Evolutionary conservation across 208 protist genomes (phyloP).

Genomic region (Trypanosoma lewisi): DNA sequence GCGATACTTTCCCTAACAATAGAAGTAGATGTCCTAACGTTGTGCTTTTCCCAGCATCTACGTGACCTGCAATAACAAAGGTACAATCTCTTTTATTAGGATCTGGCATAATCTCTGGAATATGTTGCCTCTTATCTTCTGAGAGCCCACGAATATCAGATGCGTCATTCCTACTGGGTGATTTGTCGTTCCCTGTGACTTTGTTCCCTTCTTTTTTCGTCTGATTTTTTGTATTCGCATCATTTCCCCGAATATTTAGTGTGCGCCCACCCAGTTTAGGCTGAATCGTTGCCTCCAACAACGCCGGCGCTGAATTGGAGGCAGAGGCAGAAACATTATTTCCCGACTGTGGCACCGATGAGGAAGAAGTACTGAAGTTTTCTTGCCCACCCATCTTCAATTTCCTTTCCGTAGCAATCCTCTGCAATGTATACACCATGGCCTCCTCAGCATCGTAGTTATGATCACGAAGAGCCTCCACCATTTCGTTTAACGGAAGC

Average conservation of each 20-base stretch:
- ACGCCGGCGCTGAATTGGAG: not conserved
- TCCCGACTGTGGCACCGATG: not conserved
- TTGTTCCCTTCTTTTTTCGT: not conserved
- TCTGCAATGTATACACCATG: conserved; percentile 27
- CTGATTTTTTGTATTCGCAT: not conserved
- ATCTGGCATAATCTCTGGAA: conserved; percentile 16
- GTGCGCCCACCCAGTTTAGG: conserved; percentile 4
- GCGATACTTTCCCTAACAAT: conserved; percentile 60
- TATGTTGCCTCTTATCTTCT: conserved; percentile 5
- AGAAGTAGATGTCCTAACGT: conserved; percentile 86
- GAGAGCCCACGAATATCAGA: not conserved
- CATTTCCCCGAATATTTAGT: conserved; percentile 7
- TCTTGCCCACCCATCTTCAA: not conserved
- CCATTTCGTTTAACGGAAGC: conserved; percentile 36
- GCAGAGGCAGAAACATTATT: conserved; percentile 1
- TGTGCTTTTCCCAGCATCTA: conserved; percentile 87
- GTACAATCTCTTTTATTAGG: conserved; percentile 71
- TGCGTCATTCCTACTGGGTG: not conserved
- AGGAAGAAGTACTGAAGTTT: not conserved
- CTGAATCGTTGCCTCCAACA: not conserved
- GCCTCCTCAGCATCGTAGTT: conserved; percentile 60
- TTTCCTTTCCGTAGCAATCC: conserved; percentile 33
- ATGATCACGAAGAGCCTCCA: conserved; percentile 48
- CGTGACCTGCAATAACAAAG: conserved; percentile 84
- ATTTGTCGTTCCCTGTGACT: not conserved